Evolutionary conservation across 148 eudicot genomes (phyloP), one percentile per base, ranked within the genome.

Genomic region (Chenopodium berlandieri): DNA sequence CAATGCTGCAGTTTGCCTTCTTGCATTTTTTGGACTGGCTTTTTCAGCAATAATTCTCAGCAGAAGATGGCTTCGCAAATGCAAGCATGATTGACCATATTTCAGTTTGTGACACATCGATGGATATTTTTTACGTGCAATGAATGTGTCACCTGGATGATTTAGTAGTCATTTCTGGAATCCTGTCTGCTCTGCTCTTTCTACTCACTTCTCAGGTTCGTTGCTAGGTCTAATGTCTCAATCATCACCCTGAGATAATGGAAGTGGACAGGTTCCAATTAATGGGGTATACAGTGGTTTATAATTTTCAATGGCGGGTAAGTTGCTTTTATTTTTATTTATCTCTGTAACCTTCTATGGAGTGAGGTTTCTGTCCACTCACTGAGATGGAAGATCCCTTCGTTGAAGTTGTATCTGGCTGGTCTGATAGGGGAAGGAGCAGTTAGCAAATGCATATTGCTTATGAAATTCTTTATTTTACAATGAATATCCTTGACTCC

Each of bases 1-100:
- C 52, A 13, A 78, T 78, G 46, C 10, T 83, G 85, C 85, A 83
- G 85, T 83, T 14, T 78, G 52, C 74, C 27, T 83, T 31, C 81
- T 83, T 34, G 81, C 78, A 25, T 31, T 32, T n/a, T 1, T 64
- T 73, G 85, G 81, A 47, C 37, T 83, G 71, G 65, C 11, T 32
- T 78, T 32, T n/a, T 14, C 81, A 48, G 30, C 44, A 10, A 34
- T 83, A 72, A 27, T 46, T 13, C 7, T 78, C 66, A 78, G 81
- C 81, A 71, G 73, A 64, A 78, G 32, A 48, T 78, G 77, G 47
- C 67, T 78, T 50, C 30, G 50, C 56, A 83, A 83, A 37, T 78
- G 73, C 81, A 83, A 83, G 67, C 78, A 50, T 62, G 81, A 82
- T 82, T 82, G 69, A 79, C 32, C 47, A 4, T 31, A 32, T n/a